phyloP scores from a whole-genome alignment of 345 rosid species.

The Acer negundo region DNA sequence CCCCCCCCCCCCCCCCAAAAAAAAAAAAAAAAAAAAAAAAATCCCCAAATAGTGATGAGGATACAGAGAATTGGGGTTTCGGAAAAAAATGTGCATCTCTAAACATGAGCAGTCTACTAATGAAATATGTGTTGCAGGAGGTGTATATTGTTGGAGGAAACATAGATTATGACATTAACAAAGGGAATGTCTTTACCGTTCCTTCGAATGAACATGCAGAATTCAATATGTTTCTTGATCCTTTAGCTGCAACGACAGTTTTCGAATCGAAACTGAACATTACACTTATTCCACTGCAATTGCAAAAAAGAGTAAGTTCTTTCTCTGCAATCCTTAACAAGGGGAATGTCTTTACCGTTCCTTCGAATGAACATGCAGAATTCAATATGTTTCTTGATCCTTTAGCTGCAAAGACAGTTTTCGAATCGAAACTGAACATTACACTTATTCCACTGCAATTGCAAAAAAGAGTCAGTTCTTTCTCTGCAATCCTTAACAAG shows the following conservation, averaged over 20 bases:
- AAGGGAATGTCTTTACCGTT: constrained; percentile 57
- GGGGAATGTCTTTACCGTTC: constrained; percentile 58
- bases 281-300: constrained; percentile 68
- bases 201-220: constrained; percentile 63
- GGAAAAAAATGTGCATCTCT: too few relatives aligned
- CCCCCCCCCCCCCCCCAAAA: too few relatives aligned
- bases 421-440: constrained; percentile 58
- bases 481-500: constrained; percentile 33
- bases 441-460: constrained; percentile 68
- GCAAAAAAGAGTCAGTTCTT: constrained; percentile 54
- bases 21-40: too few relatives aligned
- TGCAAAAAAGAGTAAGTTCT: constrained; percentile 53
- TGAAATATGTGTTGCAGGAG: constrained; percentile 44
- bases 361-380: constrained; percentile 62
- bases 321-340: constrained; percentile 33
- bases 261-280: constrained; percentile 59
- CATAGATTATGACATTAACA: constrained; percentile 37
- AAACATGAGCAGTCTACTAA: background rate
- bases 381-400: constrained; percentile 93
- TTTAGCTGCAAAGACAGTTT: constrained; percentile 69
- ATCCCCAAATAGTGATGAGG: too few relatives aligned
- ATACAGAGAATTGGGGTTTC: too few relatives aligned
- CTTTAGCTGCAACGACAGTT: constrained; percentile 75
- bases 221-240: constrained; percentile 88
- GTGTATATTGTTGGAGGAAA: constrained; percentile 86